Conservation (phyloP, 345 rosid species). For the Euclidium syriacum region DNA sequence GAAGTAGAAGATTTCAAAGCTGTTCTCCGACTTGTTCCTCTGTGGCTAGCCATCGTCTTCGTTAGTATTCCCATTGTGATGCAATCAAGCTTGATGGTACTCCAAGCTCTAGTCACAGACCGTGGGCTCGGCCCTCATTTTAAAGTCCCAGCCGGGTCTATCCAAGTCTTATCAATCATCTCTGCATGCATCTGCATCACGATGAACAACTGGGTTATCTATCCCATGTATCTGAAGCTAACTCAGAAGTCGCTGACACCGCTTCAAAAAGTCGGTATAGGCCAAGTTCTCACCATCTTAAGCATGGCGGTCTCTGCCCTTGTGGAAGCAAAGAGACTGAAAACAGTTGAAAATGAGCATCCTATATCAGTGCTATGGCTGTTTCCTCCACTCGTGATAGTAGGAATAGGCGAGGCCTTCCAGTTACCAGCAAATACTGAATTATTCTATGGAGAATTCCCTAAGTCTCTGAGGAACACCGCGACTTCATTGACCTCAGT, state of each 20-base stretch:
- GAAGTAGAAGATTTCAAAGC: too few relatives aligned
- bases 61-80: constrained; percentile 7
- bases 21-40: background rate
- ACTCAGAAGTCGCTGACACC: constrained; percentile 11
- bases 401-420: constrained; percentile 50
- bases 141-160: constrained; percentile 42
- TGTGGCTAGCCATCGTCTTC: constrained; percentile 32
- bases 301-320: constrained; percentile 34
- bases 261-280: constrained; percentile 41
- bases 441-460: constrained; percentile 50
- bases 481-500: constrained; percentile 46
- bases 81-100: constrained; percentile 29
- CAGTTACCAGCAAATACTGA: constrained; percentile 42
- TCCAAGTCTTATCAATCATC: constrained; percentile 28
- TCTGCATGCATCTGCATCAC: constrained; percentile 25
- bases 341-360: constrained; percentile 6
- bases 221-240: constrained; percentile 37
- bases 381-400: constrained; percentile 41
- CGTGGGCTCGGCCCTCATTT: constrained; percentile 39
- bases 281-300: constrained; percentile 36
- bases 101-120: constrained; percentile 50
- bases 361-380: constrained; percentile 47
- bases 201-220: constrained; percentile 30
- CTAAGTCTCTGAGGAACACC: constrained; percentile 32
- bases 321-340: constrained; percentile 44